phyloP scores from a whole-genome alignment of 2,329 filamentous ascomycete genomes.

The Claviceps sorghi region DNA sequence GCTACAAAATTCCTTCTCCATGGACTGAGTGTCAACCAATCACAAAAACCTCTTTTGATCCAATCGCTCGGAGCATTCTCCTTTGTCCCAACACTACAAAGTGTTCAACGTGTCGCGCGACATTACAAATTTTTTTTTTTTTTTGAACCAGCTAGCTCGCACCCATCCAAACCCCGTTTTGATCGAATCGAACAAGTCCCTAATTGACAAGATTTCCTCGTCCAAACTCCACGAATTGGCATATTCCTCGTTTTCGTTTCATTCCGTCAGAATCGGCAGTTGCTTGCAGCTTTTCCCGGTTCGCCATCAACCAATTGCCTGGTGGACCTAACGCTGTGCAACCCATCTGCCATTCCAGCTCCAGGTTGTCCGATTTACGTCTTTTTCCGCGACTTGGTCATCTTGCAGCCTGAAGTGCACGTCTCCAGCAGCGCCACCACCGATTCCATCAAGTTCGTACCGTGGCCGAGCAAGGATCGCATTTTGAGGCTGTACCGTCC shows the following conservation, averaged over 20 bases:
- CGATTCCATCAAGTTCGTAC: background rate
- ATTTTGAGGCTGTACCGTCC: background rate
- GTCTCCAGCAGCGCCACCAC: background rate
- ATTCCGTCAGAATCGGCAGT: background rate
- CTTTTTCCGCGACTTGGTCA: background rate
- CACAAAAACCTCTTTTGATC: background rate
- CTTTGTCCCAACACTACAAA: background rate
- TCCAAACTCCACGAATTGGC: background rate
- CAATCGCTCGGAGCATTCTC: background rate
- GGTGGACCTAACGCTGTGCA: background rate
- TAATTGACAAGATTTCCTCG: background rate
- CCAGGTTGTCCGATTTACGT: background rate
- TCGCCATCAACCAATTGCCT: background rate
- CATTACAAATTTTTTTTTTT: background rate
- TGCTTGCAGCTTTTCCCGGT: background rate
- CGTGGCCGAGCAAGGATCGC: background rate
- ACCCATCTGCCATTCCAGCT: background rate
- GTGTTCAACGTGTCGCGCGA: background rate
- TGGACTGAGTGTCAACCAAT: background rate
- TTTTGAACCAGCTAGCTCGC: background rate
- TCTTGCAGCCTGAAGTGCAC: background rate
- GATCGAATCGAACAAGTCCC: background rate
- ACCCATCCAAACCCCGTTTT: background rate
- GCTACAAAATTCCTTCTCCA: background rate
- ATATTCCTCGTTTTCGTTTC: background rate